Base-by-base conservation (phyloP, 2,329 filamentous ascomycete species). In the Clathrospora elynae region DNA sequence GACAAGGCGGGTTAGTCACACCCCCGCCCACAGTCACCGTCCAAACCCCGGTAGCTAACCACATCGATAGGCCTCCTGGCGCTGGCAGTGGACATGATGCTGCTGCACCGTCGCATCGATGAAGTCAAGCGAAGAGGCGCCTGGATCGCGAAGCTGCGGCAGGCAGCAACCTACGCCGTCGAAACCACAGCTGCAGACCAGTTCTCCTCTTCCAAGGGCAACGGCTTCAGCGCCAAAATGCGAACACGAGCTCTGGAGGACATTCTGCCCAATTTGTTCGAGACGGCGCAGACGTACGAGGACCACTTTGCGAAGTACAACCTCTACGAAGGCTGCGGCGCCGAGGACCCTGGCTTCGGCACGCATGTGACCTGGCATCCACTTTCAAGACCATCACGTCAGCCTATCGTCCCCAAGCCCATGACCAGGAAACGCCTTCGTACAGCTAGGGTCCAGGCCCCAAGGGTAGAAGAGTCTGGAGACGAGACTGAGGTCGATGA, bases 251-350 rank as follows among this genome's bases (percentile, higher is more conserved):
- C 63, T 2, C 31, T 59, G 16, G 39, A 55, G 4, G 34, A 50
- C 11, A 61, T 68, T 18, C 12, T 67, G 13, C 58, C 60, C 6
- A 63, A 55, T 24, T 25, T 68, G 2, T 66, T 67, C 20, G 58
- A 64, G 6, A 42, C 56, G n/a, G 61, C 62, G 1, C 54, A 59
- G 28, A 41, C 50, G 1, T 55, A 62, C 31, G 64, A 68, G 43
- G 64, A 66, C 22, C 58, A 66, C 40, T 22, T 67, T 9, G 51
- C 51, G 11, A 51, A 53, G 26, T 55, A 64, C 29, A 33, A 46
- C 6, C 52, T 66, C 1, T 64, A 52, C 17, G 58, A 66, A 35
- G 58, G 53, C 7, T 47, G 39, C 10, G 55, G 47, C 8, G 49
- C 55, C 10, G 28, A 31, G 5, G 57, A 64, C 18, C 49, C 52